These are phyloP conservation scores for Silene coronaria DNA, from an alignment of 179 eudicot genomes.

Conservation along the genomic window DNA sequence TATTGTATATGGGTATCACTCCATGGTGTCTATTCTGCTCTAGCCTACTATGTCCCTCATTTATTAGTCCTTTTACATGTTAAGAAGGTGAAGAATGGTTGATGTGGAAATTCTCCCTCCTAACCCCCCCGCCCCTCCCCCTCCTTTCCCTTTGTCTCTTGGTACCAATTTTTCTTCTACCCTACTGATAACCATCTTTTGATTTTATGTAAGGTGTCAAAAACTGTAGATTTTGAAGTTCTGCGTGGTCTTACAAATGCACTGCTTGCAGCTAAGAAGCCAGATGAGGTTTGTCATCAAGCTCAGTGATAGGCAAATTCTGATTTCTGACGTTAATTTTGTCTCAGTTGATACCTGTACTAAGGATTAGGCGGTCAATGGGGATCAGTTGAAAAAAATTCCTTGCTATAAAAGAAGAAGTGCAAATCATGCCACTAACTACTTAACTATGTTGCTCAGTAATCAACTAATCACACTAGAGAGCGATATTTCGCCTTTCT, in stretches of 20 bases:
- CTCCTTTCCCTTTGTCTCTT: background rate
- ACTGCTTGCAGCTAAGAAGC: constrained; percentile 79
- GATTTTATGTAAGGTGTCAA: constrained; percentile 46
- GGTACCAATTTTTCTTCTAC: background rate
- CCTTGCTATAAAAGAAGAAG: no score
- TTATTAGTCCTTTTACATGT: background rate
- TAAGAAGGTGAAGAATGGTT: background rate
- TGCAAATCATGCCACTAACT: no score
- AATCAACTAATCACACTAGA: background rate
- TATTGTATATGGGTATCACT: no score
- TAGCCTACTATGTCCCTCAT: background rate
- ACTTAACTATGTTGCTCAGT: background rate
- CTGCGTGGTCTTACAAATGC: constrained; percentile 90
- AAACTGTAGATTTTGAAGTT: constrained; percentile 59
- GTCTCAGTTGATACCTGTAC: background rate
- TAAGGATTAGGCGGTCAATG: background rate
- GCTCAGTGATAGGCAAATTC: background rate
- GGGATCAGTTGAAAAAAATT: no score
- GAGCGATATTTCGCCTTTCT: background rate
- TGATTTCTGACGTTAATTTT: background rate
- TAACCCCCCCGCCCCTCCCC: no score
- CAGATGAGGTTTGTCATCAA: constrained; percentile 65
- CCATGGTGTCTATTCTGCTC: no score
- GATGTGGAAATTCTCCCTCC: background rate
- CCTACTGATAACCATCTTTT: constrained; percentile 14